Base-by-base conservation (phyloP, 1,284 basidiomycete species). In the Phlebopus sp. region DNA sequence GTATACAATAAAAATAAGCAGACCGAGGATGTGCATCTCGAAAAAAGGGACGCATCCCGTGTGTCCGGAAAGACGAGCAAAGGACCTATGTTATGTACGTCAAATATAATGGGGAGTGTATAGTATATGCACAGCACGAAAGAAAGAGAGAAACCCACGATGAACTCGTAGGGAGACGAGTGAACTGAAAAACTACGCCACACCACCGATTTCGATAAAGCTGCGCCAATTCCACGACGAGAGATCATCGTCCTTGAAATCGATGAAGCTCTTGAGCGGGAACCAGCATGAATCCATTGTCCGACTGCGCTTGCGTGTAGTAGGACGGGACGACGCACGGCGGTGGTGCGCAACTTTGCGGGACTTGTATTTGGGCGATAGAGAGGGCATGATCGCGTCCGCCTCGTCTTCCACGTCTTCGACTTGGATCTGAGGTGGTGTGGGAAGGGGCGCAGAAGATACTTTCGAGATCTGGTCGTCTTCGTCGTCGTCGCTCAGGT, bases 401-500 rank as follows among this genome's bases (percentile, higher is more conserved):
- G 41, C 57, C 2, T 69, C 69, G 29, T 66, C 66, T 43, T 65
- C 67, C 9, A 59, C 60, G 17, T 67, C 59, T 7, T 61, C 59
- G 19, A 31, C 17, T 8, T 46, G 50, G 6, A 31, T 13, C 6
- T 5, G 13, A 7, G 48, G 27, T 1, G 23, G 7, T 0, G 3
- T 8, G 2, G 36, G 13, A 4, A n/a, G 34, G 42, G 37, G 3
- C n/a, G 15, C 4, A 0, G 42, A 37, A 1, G 32, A 10, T 0
- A 21, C 36, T 15, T 11, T 42, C n/a, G 43, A 47, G 0, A 18
- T 7, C 25, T 11, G n/a, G 21, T 64, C 67, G 1, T 75, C 76
- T 35, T 77, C 78, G 32, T 82, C 81, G 55, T 82, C 81, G 49
- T 83, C 81, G 51, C 71, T 76, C 72, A 83, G 75, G 68, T 70